Conservation (phyloP, 2,329 filamentous ascomycete genomes). For the Diaporthe citrichinensis region DNA sequence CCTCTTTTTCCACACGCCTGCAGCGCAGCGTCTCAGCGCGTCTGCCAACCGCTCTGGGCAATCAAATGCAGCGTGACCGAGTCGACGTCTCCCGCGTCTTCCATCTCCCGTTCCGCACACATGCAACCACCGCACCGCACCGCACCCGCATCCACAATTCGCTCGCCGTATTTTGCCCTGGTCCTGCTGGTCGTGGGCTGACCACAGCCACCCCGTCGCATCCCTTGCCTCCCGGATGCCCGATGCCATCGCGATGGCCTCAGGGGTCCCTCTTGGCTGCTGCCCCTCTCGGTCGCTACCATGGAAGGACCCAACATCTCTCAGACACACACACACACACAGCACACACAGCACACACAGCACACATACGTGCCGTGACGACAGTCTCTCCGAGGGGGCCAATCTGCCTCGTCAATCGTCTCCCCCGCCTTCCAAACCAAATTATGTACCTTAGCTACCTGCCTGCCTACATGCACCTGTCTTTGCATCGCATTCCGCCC, state of each 20-base stretch:
- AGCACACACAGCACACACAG: too few relatives aligned
- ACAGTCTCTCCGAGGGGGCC: not conserved
- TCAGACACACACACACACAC: not conserved
- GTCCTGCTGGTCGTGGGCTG: not conserved
- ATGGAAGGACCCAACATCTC: not conserved
- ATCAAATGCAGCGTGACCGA: not conserved
- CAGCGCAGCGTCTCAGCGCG: slow-evolving; percentile 14
- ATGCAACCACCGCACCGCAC: slow-evolving; percentile 1
- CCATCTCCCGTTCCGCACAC: slow-evolving; percentile 1
- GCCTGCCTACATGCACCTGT: not conserved
- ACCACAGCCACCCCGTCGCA: not conserved
- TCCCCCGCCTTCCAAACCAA: slow-evolving; percentile 15
- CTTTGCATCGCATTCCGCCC: slow-evolving; percentile 6
- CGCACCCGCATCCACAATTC: not conserved
- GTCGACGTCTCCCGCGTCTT: not conserved
- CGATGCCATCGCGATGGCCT: slow-evolving; percentile 2
- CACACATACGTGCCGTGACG: not conserved
- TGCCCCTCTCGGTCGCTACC: slow-evolving; percentile 8
- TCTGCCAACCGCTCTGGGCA: slow-evolving; percentile 17
- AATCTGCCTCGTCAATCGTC: slow-evolving; percentile 12
- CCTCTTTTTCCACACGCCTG: not conserved
- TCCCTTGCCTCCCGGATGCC: not conserved
- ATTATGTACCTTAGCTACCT: not conserved
- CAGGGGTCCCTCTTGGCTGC: slow-evolving; percentile 23
- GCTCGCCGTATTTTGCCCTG: not conserved